A percentile compares a stretch with the other conserved stretches of the same genome.
Conservation (phyloP, 2,329 filamentous ascomycete species). For the Pyrenochaeta sp. region DNA sequence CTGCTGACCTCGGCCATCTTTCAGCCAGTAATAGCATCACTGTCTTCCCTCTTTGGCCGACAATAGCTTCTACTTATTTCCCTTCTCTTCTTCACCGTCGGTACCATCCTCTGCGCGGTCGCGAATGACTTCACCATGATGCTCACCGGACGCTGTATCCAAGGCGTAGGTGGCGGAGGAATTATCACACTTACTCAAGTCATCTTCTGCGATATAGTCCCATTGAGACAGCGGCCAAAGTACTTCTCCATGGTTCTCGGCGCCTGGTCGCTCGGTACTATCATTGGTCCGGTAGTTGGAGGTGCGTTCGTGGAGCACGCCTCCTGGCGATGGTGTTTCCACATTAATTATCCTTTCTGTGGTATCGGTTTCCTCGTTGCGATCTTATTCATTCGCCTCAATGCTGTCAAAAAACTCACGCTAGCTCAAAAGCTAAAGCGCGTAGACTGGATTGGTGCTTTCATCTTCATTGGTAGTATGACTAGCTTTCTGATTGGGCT, state of each 20-base stretch:
- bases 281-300: conserved; percentile 58
- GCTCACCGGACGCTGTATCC: conserved; percentile 46
- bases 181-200: conserved; percentile 53
- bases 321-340: conserved; percentile 71
- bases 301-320: conserved; percentile 62
- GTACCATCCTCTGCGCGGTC: conserved; percentile 55
- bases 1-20: conserved; percentile 71
- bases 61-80: conserved; percentile 49
- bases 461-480: conserved; percentile 50
- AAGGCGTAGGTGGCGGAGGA: conserved; percentile 52
- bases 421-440: conserved; percentile 32
- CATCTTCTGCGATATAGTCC: conserved; percentile 57
- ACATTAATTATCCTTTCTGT: conserved; percentile 68
- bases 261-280: conserved; percentile 64
- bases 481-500: conserved; percentile 53
- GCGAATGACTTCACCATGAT: conserved; percentile 46
- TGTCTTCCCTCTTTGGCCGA: conserved; percentile 62
- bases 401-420: conserved; percentile 24
- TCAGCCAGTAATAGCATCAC: conserved; percentile 56
- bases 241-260: conserved; percentile 51
- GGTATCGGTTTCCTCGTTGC: conserved; percentile 35
- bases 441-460: conserved; percentile 55
- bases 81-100: conserved; percentile 57
- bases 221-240: conserved; percentile 51
- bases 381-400: conserved; percentile 31